phyloP scores from a whole-genome alignment of 257 asterid species.

The Fraxinus excelsior region DNA sequence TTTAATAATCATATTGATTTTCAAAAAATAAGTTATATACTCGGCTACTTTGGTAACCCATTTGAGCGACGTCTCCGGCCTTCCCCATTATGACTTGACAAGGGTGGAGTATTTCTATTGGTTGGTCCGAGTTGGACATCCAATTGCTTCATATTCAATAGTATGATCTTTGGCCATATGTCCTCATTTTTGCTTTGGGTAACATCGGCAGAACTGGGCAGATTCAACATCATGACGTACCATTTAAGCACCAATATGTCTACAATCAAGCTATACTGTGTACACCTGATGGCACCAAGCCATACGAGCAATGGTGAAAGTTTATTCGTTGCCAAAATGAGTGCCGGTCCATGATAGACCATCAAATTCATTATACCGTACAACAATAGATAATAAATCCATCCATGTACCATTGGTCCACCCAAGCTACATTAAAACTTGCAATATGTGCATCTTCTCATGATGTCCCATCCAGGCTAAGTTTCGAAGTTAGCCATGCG shows the following conservation, averaged over 20 bases:
- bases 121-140: no score
- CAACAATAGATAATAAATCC: not conserved
- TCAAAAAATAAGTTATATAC: not conserved
- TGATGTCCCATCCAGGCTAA: constrained; percentile 62
- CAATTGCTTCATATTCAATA: no score
- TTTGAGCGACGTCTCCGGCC: no score
- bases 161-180: no score
- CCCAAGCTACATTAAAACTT: not conserved
- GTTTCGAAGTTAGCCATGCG: constrained; percentile 64
- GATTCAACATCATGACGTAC: not conserved
- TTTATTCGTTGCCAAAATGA: not conserved
- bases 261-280: not conserved
- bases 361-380: not conserved
- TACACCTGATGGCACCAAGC: not conserved
- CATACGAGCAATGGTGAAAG: not conserved
- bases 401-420: not conserved
- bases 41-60: not conserved
- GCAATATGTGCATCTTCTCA: constrained; percentile 24
- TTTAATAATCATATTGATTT: not conserved
- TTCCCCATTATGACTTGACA: no score
- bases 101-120: no score
- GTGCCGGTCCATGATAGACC: not conserved
- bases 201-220: not conserved
- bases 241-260: not conserved
- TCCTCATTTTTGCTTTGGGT: not conserved